Evolutionary conservation across 2,329 filamentous ascomycete genomes (phyloP), one percentile per base, ranked within the genome.

Genomic region (Fusarium pseudoanthophilum): DNA sequence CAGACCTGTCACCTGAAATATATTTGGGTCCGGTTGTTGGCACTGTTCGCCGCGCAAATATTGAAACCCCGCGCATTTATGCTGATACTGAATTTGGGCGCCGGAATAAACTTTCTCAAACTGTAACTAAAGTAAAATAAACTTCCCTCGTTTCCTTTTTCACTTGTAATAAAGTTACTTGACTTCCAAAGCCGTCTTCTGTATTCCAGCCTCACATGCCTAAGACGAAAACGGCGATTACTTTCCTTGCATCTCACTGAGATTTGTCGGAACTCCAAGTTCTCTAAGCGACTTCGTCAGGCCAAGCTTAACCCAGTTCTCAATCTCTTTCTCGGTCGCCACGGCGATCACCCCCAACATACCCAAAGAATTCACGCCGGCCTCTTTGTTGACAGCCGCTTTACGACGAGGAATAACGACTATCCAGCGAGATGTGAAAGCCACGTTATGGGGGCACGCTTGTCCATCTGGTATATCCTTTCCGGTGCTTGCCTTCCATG

Each of bases 391-490:
- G 7, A 61, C 20, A 16, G 40, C 39, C 11, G 45, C 56, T 11
- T 34, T 14, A 14, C 40, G 39, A 24, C 62, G 42, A 21, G 56
- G 55, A 2, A 64, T 60, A 16, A 60, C 55, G 2, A 64, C 24
- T 26, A 61, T 65, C 56, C 57, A 61, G 7, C 40, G 56, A 14
- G n/a, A 28, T 18, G 62, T 65, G 34, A 65, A 60, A 24, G 28
- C 28, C 21, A 65, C 32, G 10, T 61, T 65, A n/a, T 65, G 56
- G 4, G 62, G 57, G 7, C 39, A 65, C 1, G 57, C 48, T 5
- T 52, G 10, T 24, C 40, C 40, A 7, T 39, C 26, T n/a, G 32
- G 32, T 11, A 46, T 16, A 39, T 62, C 5, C 9, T 39, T 56
- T 15, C 40, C 49, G 0, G 40, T 46, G 7, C 26, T 62, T 21